Evolutionary conservation across 345 rosid species (phyloP), one percentile per base, ranked within the genome.

Genomic region (Cardiospermum halicacabum): DNA sequence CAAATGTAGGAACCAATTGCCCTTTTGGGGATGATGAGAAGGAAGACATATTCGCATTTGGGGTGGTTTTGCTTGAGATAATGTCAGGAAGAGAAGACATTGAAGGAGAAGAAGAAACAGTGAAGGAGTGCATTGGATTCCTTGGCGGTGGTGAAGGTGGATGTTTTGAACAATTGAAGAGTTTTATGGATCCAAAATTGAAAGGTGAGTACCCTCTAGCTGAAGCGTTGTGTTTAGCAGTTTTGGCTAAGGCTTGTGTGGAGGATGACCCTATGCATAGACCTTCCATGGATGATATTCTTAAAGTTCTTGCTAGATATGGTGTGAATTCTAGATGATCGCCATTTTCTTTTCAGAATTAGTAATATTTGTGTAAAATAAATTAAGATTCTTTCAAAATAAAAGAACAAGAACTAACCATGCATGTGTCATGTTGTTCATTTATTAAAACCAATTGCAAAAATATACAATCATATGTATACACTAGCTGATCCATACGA

Each of bases 261-360:
- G 84, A 77, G 54, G 85, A 82, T 51, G 87, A 84, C 26, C 89
- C 87, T 69, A 56, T 68, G 39, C 81, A 71, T 45, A 73, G 85
- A 64, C 89, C 92, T 24, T 80, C 81, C 2, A 78, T 75, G 74
- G 77, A 82, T 65, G 85, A 84, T 47, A 75, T 75, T 62, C 56
- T 82, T 13, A 86, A 84, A 74, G 81, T 86, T 37, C 81, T 84
- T 61, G 80, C 74, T n/a, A n/a, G n/a, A n/a, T n/a, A n/a, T n/a
- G n/a, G n/a, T n/a, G n/a, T n/a, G n/a, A n/a, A n/a, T n/a, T n/a
- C n/a, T n/a, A n/a, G n/a, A n/a, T n/a, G n/a, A n/a, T n/a, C n/a
- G n/a, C n/a, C n/a, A n/a, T n/a, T n/a, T n/a, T n/a, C n/a, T n/a
- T n/a, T n/a, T n/a, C n/a, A n/a, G n/a, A n/a, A n/a, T n/a, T n/a